Conservation (phyloP, 495 filamentous ascomycete genomes). For the Aspergillus taichungensis region DNA sequence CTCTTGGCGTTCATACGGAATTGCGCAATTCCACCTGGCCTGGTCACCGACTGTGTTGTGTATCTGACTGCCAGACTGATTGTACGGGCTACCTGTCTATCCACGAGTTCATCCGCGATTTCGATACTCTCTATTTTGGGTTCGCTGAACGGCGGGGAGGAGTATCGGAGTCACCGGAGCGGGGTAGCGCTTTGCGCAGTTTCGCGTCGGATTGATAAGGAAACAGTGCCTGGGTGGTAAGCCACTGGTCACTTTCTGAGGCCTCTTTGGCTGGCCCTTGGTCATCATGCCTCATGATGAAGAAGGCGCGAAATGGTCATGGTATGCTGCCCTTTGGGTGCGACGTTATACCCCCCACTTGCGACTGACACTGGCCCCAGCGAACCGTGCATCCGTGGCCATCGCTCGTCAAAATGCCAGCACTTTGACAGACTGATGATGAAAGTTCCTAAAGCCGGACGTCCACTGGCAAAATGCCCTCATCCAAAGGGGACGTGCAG, state of each 20-base stretch:
- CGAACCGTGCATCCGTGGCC: conserved; percentile 76
- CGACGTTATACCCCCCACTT: background rate
- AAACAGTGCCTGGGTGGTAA: background rate
- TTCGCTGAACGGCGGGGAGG: background rate
- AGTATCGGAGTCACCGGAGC: conserved; percentile 1
- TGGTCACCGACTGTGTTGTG: no score
- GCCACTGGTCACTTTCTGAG: background rate
- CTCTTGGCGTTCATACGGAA: no score
- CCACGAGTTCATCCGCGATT: no score
- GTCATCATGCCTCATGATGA: conserved; percentile 40
- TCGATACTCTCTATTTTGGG: no score
- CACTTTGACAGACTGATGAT: conserved; percentile 69
- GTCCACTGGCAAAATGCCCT: conserved; percentile 68
- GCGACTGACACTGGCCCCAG: conserved; percentile 29
- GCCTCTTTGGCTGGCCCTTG: background rate
- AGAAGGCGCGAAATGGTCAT: conserved; percentile 43
- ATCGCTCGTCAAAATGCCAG: conserved; percentile 76
- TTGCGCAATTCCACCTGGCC: no score
- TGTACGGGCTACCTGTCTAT: no score
- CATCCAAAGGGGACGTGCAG: conserved; percentile 56
- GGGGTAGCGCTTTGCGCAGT: background rate
- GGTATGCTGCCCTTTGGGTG: conserved; percentile 22
- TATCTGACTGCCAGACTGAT: no score
- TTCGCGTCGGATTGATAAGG: background rate
- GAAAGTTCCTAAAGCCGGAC: conserved; percentile 70